Evolutionary conservation across 2,329 filamentous ascomycete genomes (phyloP).

Genomic region (Trichocomaceae sp.): DNA sequence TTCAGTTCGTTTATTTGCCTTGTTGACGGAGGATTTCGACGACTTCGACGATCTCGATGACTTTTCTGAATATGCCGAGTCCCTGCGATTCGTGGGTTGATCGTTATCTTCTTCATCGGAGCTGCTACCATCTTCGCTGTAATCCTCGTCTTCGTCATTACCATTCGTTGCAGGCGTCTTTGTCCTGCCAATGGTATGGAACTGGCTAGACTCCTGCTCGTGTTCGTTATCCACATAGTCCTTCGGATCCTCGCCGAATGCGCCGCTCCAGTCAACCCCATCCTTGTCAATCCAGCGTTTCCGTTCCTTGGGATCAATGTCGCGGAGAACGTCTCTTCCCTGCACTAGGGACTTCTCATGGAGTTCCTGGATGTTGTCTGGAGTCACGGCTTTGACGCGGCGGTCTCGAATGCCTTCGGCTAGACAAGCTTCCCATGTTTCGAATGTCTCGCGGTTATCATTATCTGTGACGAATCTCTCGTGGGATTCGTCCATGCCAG

Average conservation of each 20-base stretch:
- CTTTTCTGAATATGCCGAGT: neutral
- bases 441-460: slow-evolving; percentile 83
- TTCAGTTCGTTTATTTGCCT: slow-evolving; percentile 45
- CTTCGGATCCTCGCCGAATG: slow-evolving; percentile 72
- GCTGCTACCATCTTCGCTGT: neutral
- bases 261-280: slow-evolving; percentile 79
- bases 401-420: slow-evolving; percentile 74
- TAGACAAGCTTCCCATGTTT: slow-evolving; percentile 88
- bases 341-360: slow-evolving; percentile 76
- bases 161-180: neutral
- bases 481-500: slow-evolving; percentile 83
- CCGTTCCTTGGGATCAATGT: slow-evolving; percentile 60
- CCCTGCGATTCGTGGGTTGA: neutral
- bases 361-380: slow-evolving; percentile 63
- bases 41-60: slow-evolving; percentile 7
- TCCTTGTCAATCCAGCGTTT: slow-evolving; percentile 70
- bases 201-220: slow-evolving; percentile 33
- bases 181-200: slow-evolving; percentile 42
- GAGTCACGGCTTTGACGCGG: slow-evolving; percentile 66
- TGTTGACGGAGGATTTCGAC: slow-evolving; percentile 21
- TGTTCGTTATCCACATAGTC: slow-evolving; percentile 49
- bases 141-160: neutral
- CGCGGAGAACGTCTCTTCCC: slow-evolving; percentile 71
- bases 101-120: neutral
- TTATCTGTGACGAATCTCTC: slow-evolving; percentile 78